These are phyloP conservation scores for Herpetospermum pedunculosum DNA, from an alignment of 306 rosid genomes.

Conservation along the genomic window DNA sequence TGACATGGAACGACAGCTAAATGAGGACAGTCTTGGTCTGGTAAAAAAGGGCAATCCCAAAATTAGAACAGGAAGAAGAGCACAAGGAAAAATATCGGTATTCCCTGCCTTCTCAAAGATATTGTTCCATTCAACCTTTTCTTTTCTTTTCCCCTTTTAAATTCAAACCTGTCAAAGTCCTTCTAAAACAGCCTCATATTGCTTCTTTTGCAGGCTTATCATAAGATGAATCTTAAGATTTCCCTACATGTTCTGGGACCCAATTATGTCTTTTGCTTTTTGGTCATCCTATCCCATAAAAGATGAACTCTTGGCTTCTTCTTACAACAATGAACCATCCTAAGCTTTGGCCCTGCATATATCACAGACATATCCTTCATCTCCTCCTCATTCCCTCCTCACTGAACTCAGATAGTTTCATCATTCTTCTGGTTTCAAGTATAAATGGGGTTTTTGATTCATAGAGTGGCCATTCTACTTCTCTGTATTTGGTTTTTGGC, in stretches of 20 bases:
- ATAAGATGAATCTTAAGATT: conserved; percentile 66
- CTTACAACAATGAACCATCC: conserved; percentile 29
- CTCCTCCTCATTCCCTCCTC: neutral
- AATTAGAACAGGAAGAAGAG: conserved; percentile 2
- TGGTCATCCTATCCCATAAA: conserved; percentile 48
- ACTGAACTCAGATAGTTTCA: neutral
- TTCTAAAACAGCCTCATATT: conserved; percentile 70
- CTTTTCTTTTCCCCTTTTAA: conserved; percentile 3
- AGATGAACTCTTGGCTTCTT: conserved; percentile 30
- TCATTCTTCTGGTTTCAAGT: conserved; percentile 13
- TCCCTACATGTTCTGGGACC: conserved; percentile 51
- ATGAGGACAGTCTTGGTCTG: neutral
- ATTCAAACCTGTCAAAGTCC: conserved; percentile 88
- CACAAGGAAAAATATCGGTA: conserved; percentile 24
- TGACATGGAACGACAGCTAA: neutral
- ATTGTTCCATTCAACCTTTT: conserved; percentile 66
- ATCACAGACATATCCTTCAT: neutral
- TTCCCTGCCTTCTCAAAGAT: conserved; percentile 86
- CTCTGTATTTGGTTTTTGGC: conserved; percentile 49
- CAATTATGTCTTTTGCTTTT: conserved; percentile 44
- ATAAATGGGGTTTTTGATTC: conserved; percentile 41
- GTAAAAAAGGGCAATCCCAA: conserved; percentile 37
- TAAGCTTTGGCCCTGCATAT: neutral
- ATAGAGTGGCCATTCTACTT: conserved; percentile 30
- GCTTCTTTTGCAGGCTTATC: conserved; percentile 69